Evolutionary conservation across 495 filamentous ascomycete species (phyloP), one percentile per base, ranked within the genome.

Genomic region (Ascobolus immersus): DNA sequence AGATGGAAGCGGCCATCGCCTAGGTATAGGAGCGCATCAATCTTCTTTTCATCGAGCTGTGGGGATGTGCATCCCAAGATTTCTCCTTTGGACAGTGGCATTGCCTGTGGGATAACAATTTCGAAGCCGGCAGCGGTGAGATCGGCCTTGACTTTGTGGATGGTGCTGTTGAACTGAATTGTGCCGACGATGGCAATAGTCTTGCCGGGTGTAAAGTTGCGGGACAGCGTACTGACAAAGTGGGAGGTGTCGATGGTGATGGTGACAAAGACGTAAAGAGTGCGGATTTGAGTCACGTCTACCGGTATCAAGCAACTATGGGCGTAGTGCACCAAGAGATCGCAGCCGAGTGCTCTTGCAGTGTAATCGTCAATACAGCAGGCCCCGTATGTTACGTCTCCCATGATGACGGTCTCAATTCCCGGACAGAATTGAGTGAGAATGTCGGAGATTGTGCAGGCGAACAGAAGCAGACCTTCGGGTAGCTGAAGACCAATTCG

Each of bases 301-400:
- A 94, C 80, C 0, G 86, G 89, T 41, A 99, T 90, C 9, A 99
- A 61, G 44, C 86, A 99, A 50, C 72, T 80, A 52, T 99, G 86
- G 0, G 86, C 86, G 48, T 99, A 99, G 53, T 99, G 86, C 1
- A 99, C 79, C 4, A 99, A 61, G 2, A 99, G 56, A 49, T 99
- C 86, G 45, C 86, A 99, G 1, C 77, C 89, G 17, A 99, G 63
- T 0, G 86, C 86, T 13, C 86, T 67, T 0, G 86, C 86, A 0
- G 86, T 94, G 55, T 84, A 99, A 56, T 99, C 86, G 49, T 99
- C 86, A 40, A 99, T 93, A 48, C 86, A 99, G 58, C 86, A 99
- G 2, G 86, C 86, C 29, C 86, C 86, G 55, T 99, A 99, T 0
- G 86, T 99, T 17, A 99, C 86, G 44, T 99, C 86, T 32, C 89